Percentiles rank a stretch among this genome's conserved stretches.
phyloP scores from a whole-genome alignment of 345 rosid species.

The Carallia brachiata region DNA sequence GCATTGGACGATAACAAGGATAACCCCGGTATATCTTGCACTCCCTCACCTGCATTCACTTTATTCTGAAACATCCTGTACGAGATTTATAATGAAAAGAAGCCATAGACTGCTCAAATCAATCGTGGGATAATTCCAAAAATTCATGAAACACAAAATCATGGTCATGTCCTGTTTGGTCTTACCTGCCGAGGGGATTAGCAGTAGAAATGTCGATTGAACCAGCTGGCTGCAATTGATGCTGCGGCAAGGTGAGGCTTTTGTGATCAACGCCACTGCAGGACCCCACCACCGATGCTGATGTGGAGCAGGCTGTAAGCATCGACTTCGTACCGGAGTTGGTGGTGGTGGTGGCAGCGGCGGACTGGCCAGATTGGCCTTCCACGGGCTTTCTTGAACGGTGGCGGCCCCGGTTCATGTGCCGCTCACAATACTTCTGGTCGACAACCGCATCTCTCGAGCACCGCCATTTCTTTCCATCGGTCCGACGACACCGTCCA shows the following conservation, averaged over 20 bases:
- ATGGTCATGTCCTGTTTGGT: background rate
- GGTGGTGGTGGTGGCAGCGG: slow-evolving; percentile 31
- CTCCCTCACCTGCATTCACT: slow-evolving; percentile 28
- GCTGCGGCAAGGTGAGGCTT: slow-evolving; percentile 39
- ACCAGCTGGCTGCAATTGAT: slow-evolving; percentile 38
- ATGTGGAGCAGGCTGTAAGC: slow-evolving; percentile 20
- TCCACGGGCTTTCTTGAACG: slow-evolving; percentile 99
- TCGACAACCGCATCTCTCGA: slow-evolving; percentile 67
- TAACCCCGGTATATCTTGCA: slow-evolving; percentile 29
- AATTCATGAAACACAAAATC: too few species aligned
- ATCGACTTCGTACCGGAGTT: slow-evolving; percentile 22
- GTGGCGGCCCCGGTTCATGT: slow-evolving; percentile 82
- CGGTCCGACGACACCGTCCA: slow-evolving; percentile 82
- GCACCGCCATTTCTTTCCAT: slow-evolving; percentile 93
- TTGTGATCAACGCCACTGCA: slow-evolving; percentile 39
- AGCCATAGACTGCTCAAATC: background rate
- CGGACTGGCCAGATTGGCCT: slow-evolving; percentile 83
- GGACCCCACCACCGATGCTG: slow-evolving; percentile 31
- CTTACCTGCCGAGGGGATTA: slow-evolving; percentile 32
- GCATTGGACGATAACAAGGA: slow-evolving; percentile 28
- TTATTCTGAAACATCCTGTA: slow-evolving; percentile 46
- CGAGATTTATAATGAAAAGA: background rate
- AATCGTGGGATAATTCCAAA: too few species aligned
- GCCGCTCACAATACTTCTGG: slow-evolving; percentile 86
- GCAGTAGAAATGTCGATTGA: slow-evolving; percentile 25